phyloP scores from a whole-genome alignment of 805 yeast genomes.

The Teunomyces kruisii region DNA sequence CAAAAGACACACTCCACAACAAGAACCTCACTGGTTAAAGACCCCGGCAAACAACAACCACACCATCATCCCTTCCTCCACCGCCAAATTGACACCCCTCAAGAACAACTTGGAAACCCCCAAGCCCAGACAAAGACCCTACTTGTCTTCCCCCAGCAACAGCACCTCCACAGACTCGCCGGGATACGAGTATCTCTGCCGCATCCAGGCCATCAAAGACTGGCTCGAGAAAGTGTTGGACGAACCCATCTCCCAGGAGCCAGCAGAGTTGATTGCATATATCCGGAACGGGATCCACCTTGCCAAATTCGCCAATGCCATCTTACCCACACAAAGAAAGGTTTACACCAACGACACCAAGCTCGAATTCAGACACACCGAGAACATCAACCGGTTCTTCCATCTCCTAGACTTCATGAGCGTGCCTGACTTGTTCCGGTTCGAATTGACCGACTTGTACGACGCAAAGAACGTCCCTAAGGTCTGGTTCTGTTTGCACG shows the following conservation, averaged over 20 bases:
- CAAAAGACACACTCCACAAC: constrained; percentile 4
- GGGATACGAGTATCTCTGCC: constrained; percentile 74
- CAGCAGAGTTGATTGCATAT: constrained; percentile 59
- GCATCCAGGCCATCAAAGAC: constrained; percentile 74
- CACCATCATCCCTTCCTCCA: neutral
- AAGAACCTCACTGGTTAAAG: neutral
- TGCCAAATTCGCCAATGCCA: constrained; percentile 72
- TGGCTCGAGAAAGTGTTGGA: constrained; percentile 71
- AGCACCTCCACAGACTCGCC: constrained; percentile 31
- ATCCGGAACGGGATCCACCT: constrained; percentile 82
- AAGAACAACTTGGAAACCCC: constrained; percentile 12
- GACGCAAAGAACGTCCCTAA: constrained; percentile 91
- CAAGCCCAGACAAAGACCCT: constrained; percentile 14
- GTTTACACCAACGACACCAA: constrained; percentile 54
- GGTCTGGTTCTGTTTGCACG: constrained; percentile 91
- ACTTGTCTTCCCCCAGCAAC: constrained; percentile 29
- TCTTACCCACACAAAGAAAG: constrained; percentile 63
- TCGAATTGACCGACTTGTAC: constrained; percentile 90
- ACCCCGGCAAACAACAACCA: neutral
- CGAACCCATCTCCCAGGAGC: constrained; percentile 54
- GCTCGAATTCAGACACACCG: constrained; percentile 86
- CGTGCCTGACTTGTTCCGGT: constrained; percentile 84
- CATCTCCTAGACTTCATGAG: constrained; percentile 63
- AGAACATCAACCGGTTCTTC: constrained; percentile 85
- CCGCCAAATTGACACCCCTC: constrained; percentile 10